Evolutionary conservation across 805 yeast genomes (phyloP), one percentile per base, ranked within the genome.

Genomic region (Yarrowia sp.): DNA sequence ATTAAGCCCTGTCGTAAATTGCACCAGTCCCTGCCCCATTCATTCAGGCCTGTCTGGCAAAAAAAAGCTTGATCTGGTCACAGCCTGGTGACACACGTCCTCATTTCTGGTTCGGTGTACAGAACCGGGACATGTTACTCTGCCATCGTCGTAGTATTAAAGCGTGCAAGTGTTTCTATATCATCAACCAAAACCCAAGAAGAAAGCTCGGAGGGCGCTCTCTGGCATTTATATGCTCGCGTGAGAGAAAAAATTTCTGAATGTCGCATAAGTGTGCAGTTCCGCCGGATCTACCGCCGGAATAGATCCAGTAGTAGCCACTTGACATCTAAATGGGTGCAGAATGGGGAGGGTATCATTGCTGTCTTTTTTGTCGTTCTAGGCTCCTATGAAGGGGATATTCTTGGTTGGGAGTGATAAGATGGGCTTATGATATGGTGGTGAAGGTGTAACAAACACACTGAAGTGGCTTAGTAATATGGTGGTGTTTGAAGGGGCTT

Each of bases 121-220:
- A 11, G 14, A 26, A 19, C 54, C 54, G 28, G 17, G 21, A 16
- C 28, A 21, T 16, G 51, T 7, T 32, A 48, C 21, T n/a, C 54
- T 24, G 21, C 30, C 22, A 19, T 17, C 17, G 36, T 48, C 54
- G 54, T 30, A n/a, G 54, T 48, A 48, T 30, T 48, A 48, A 48
- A 32, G 30, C 38, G 38, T 30, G 54, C 16, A 32, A 32, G 54
- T 48, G 54, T 48, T 41, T 48, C 54, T 48, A 48, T 48, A 48
- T 48, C 54, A 48, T 48, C 54, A 48, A 48, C 38, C 54, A 30
- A 48, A 48, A 48, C 54, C 54, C 54, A 48, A 48, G 54, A 48
- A 21, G 54, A 48, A 48, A 21, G 54, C 26, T 28, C 38, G 38
- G 54, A 48, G 54, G 54, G 38, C 22, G 22, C 28, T 14, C 26